A percentile compares a stretch with the other conserved stretches of the same genome.
These are phyloP conservation scores for Torulaspora globosa DNA, from an alignment of 1,139 yeast species.

Conservation along the genomic window DNA sequence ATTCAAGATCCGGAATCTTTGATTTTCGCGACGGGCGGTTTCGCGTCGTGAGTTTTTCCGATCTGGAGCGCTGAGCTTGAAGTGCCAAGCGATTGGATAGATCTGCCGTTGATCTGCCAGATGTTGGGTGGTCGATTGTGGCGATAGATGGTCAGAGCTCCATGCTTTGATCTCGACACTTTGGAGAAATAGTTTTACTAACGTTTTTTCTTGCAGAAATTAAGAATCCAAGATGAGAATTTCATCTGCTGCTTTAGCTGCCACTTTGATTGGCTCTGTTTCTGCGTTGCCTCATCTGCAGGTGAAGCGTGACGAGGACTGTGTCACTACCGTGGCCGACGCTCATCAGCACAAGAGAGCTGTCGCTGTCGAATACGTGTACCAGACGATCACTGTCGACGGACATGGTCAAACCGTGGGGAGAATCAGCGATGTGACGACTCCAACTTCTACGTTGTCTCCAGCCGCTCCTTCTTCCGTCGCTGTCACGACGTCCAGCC, in stretches of 20 bases:
- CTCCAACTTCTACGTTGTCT: slow-evolving; percentile 27
- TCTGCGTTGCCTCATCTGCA: slow-evolving; percentile 31
- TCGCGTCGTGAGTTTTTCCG: slow-evolving; percentile 1
- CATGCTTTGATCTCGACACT: background rate
- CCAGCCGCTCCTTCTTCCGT: slow-evolving; percentile 30
- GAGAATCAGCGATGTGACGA: slow-evolving; percentile 23
- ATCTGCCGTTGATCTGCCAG: background rate
- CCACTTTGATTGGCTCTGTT: slow-evolving; percentile 25
- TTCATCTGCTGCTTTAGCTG: slow-evolving; percentile 35
- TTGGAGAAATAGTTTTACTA: background rate
- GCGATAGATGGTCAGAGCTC: background rate
- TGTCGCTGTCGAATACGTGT: slow-evolving; percentile 74
- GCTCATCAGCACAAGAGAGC: slow-evolving; percentile 70
- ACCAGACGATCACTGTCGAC: slow-evolving; percentile 71
- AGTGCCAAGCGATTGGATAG: background rate
- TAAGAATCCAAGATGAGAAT: slow-evolving; percentile 36
- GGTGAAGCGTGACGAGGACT: slow-evolving; percentile 30
- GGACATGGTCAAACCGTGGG: slow-evolving; percentile 45
- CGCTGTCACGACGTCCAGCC: slow-evolving; percentile 37
- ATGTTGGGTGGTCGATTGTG: background rate
- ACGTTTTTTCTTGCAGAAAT: background rate
- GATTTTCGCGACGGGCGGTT: slow-evolving; percentile 6
- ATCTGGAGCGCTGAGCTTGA: background rate
- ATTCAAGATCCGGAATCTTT: background rate
- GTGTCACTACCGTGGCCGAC: slow-evolving; percentile 29